Conservation (phyloP, 768 basidiomycete species). For the Psilocybe sp. region DNA sequence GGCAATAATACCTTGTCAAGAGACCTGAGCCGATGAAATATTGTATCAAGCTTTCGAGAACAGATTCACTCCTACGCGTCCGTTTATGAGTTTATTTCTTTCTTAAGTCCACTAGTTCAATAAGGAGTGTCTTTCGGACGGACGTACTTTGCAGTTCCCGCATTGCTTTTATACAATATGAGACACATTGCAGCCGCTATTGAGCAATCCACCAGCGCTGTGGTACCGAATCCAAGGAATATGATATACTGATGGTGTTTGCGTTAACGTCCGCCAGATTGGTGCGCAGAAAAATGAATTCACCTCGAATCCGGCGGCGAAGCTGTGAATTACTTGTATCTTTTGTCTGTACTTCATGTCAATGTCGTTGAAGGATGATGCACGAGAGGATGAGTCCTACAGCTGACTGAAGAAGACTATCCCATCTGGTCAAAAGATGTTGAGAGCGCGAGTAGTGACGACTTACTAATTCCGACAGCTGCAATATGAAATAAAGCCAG, state of each 20-base stretch:
- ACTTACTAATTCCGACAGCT: conserved; percentile 22
- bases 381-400: conserved; percentile 6
- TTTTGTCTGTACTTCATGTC: conserved; percentile 12
- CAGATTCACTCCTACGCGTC: conserved; percentile 19
- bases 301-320: conserved; percentile 19
- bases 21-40: conserved; percentile 31
- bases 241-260: conserved; percentile 24
- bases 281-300: background rate
- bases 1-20: conserved; percentile 21
- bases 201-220: conserved; percentile 25
- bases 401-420: conserved; percentile 20
- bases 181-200: conserved; percentile 30
- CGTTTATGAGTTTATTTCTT: no score
- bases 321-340: conserved; percentile 14
- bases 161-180: conserved; percentile 25
- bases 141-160: conserved; percentile 17
- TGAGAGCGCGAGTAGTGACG: background rate
- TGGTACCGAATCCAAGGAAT: conserved; percentile 28
- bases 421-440: background rate
- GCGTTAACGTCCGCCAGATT: background rate
- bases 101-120: background rate
- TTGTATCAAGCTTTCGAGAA: conserved; percentile 25
- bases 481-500: background rate
- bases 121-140: background rate
- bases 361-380: background rate